Evolutionary conservation across 1,284 basidiomycete species (phyloP).

Genomic region (Cryptococcus hybrid): DNA sequence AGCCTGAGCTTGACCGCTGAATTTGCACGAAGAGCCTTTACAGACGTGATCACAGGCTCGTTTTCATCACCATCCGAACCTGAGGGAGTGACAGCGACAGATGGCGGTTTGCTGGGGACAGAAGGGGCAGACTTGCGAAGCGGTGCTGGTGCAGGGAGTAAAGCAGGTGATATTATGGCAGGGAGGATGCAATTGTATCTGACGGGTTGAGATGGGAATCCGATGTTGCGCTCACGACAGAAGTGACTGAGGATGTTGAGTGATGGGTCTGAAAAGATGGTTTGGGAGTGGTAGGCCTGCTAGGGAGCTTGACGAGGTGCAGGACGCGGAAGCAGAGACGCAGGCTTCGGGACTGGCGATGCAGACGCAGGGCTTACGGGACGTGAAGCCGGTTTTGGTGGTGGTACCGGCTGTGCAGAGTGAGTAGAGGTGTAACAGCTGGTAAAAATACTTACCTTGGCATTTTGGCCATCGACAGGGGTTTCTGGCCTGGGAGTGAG

Average conservation of each 20-base stretch:
- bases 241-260: background rate
- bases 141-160: background rate
- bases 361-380: slow-evolving; percentile 4
- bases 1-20: slow-evolving; percentile 8
- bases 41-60: slow-evolving; percentile 12
- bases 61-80: slow-evolving; percentile 4
- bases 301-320: background rate
- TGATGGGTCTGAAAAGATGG: slow-evolving; percentile 5
- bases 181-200: background rate
- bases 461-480: too few species aligned
- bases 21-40: slow-evolving; percentile 27
- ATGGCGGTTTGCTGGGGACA: slow-evolving; percentile 11
- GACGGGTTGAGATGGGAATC: background rate
- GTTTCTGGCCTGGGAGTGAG: background rate
- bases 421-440: background rate
- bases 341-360: background rate
- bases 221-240: background rate
- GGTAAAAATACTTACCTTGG: too few species aligned
- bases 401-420: background rate
- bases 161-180: background rate
- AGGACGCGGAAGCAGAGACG: background rate
- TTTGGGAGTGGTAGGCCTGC: slow-evolving; percentile 9
- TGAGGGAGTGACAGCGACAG: slow-evolving; percentile 6
- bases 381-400: slow-evolving; percentile 7
- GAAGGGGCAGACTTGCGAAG: slow-evolving; percentile 5